Base-by-base conservation (phyloP, 2,329 filamentous ascomycete species). In the Ceratocystis cubensis region DNA sequence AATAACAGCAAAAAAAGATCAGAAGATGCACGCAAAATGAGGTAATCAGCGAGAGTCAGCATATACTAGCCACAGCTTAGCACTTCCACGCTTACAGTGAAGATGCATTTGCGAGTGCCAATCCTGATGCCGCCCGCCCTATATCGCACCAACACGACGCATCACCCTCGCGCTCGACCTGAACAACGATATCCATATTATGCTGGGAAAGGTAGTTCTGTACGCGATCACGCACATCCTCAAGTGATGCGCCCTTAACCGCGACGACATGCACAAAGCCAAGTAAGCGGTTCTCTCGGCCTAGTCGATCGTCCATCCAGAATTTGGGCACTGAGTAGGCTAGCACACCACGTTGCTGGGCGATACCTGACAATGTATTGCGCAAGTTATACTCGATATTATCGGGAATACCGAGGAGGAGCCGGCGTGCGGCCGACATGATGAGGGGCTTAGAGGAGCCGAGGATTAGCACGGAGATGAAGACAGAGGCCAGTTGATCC, bases 381-480 rank as follows among this genome's bases (percentile, higher is more conserved):
- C 94, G 88, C 66, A 97, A 82, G 68, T 84, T 87, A 74, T 96
- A 97, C 73, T 99, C 94, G 10, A 88, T 83, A 69, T 90, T 86
- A 53, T 89, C 89, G 0, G 94, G 90, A 1, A 97, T 82, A 20
- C 91, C 90, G 2, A 99, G 82, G 25, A 99, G 80, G 2, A 99
- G 79, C 22, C 89, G 87, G 71, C 87, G 88, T 0, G 91, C 94
- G 1, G 89, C 91, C 17, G 88, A 91, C 69, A 85, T 85, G 25
- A 99, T 91, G 0, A 99, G 82, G 0, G 94, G 94, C 37, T 93
- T 84, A 0, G 94, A 90, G 7, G 92, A 96, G n/a, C 88, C 82
- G 74, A 96, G 92, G 70, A 99, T 99, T 61, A 99, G 81, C 30
- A 94, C 81, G 0, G 94, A 93, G 70, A 99, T 99, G 68, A 96